Base-by-base conservation (phyloP, 768 basidiomycete species). In the Gyrodon lividus region DNA sequence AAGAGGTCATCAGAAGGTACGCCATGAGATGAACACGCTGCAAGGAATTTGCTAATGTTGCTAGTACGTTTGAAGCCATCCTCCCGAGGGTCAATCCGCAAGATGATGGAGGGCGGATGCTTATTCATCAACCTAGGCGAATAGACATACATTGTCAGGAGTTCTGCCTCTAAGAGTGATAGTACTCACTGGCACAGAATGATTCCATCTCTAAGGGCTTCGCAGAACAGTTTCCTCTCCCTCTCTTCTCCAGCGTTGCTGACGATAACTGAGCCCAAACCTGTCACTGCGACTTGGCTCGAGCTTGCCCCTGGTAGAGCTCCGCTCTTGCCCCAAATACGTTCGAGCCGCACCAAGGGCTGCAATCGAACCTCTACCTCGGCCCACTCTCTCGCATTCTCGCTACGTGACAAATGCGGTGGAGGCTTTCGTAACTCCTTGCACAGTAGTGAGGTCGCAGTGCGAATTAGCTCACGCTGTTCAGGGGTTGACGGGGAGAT, bases 181-280 rank as follows among this genome's bases (percentile, higher is more conserved):
- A 46, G 56, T 31, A 84, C 92, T 73, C 63, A 95, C 93, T 90
- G 86, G 83, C 93, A 94, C 20, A 96, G 77, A 19, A 95, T 80
- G 67, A 84, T 87, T 1, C 93, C 93, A 71, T 96, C 93, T 59
- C 83, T 72, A 49, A 95, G 65, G 0, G 88, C 83, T 48, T 93
- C 89, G 30, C 77, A 74, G 61, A 94, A 96, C 28, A 81, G 66
- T 47, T 75, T 77, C 56, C 86, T 73, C 69, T 94, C 89, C 61
- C 84, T 76, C 57, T 92, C 90, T 69, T 89, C 90, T 31, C 84
- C 85, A 24, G 75, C 72, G 20, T 74, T 70, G 58, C 77, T 75
- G 16, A 76, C 54, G 19, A 77, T 73, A 37, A 63, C 67, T 14
- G 71, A 65, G 35, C 59, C 58, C 51, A 67, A 52, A 20, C 66